Base-by-base conservation (phyloP, 495 filamentous ascomycete genomes). In the Penicillium macrosclerotiorum region DNA sequence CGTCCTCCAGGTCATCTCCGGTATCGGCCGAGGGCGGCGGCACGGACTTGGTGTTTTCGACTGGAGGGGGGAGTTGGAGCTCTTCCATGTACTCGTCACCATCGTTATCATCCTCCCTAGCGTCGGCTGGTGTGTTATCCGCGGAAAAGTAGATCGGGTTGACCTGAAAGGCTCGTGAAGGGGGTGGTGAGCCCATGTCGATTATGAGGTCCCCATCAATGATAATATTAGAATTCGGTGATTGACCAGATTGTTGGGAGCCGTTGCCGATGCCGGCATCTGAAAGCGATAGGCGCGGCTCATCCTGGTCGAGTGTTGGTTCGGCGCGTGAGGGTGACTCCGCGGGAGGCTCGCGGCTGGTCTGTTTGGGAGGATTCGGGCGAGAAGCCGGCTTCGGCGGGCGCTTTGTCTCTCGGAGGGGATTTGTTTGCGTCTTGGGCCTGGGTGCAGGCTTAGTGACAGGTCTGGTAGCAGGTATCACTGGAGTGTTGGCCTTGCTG, bases 121-220 rank as follows among this genome's bases (percentile, higher is more conserved):
- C 50, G 54, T 65, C 57, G 14, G 57, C 52, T 4, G 68, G 68
- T 1, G 70, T 65, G 24, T 71, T 64, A 32, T 64, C 69, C 13
- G 70, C 66, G 8, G 64, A 70, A 53, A 72, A 72, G 55, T 68
- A 68, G 11, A 68, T 61, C 5, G 69, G 65, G 37, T 72, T 67
- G 45, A 71, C 57, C n/a, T 59, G 60, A 47, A 69, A 69, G 12
- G 59, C 34, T 37, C 63, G 62, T 7, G 60, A 57, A 8, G 64
- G 68, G 11, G 59, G 68, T 30, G 72, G 72, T 18, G 72, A 76
- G 22, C 72, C 72, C 72, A 76, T 76, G 37, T 76, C 72, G 35
- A 76, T 76, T 37, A 74, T 76, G 7, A 76, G 54, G 38, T 74
- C 71, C 4, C 68, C 71, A 8, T 76, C 72, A 20, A 74, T 56